A percentile compares a stretch with the other conserved stretches of the same genome.
phyloP scores from a whole-genome alignment of 495 filamentous ascomycete genomes.

The Podospora anserina region DNA sequence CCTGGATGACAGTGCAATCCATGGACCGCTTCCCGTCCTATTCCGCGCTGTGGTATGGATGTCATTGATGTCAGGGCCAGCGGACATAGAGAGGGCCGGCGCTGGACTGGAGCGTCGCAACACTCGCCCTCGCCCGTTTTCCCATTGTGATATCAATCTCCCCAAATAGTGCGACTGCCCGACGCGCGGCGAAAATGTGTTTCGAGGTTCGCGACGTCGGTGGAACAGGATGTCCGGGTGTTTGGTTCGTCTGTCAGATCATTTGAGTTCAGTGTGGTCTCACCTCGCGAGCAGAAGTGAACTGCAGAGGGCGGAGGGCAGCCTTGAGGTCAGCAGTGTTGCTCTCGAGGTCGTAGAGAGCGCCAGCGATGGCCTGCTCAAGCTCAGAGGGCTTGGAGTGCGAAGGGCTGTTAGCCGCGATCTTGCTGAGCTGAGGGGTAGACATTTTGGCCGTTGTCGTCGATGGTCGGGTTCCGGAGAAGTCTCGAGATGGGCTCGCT shows the following conservation, averaged over 20 bases:
- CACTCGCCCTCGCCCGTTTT: slow-evolving; percentile 23
- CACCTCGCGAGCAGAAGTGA: slow-evolving; percentile 97
- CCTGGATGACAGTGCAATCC: slow-evolving; percentile 49
- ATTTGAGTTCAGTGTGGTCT: slow-evolving; percentile 38
- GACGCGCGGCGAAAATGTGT: slow-evolving; percentile 24
- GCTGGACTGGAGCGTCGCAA: slow-evolving; percentile 11
- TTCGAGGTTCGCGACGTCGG: slow-evolving; percentile 18
- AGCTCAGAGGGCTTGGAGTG: slow-evolving; percentile 90
- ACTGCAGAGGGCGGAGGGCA: slow-evolving; percentile 91
- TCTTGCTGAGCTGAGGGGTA: slow-evolving; percentile 84
- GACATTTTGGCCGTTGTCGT: slow-evolving; percentile 48
- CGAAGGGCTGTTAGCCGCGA: slow-evolving; percentile 92
- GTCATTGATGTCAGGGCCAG: slow-evolving; percentile 32
- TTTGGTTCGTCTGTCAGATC: slow-evolving; percentile 13
- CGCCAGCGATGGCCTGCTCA: slow-evolving; percentile 88
- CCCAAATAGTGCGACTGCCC: slow-evolving; percentile 29
- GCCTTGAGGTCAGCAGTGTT: slow-evolving; percentile 95
- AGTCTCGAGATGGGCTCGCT: slow-evolving; percentile 14
- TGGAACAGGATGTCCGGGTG: slow-evolving; percentile 40
- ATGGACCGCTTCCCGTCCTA: slow-evolving; percentile 70
- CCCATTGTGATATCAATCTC: slow-evolving; percentile 36
- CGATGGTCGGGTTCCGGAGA: slow-evolving; percentile 24
- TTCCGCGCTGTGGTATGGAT: slow-evolving; percentile 47
- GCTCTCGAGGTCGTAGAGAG: slow-evolving; percentile 96
- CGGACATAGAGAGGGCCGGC: slow-evolving; percentile 4